These are phyloP conservation scores for Saksenaea vasiformis DNA, from an alignment of 371 early-diverging fungal species.

Conservation along the genomic window DNA sequence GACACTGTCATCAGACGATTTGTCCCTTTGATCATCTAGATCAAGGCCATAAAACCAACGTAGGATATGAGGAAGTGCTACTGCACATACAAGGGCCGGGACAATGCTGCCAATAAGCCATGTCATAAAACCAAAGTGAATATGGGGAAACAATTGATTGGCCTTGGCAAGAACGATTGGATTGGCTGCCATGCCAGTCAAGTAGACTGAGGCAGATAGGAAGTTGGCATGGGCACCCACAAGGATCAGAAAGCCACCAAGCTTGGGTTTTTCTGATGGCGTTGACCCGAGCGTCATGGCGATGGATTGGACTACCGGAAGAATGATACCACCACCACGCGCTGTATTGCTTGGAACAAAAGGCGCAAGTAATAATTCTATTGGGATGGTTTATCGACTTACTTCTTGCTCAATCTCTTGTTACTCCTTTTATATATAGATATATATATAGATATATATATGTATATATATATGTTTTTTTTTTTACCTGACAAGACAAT, in stretches of 20 bases:
- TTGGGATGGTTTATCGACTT: background rate
- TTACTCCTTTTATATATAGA: background rate
- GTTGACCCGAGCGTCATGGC: slow-evolving; percentile 42
- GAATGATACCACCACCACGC: slow-evolving; percentile 65
- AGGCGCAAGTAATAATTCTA: slow-evolving; percentile 59
- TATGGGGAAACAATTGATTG: slow-evolving; percentile 40
- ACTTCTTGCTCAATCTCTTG: background rate
- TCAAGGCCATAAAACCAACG: background rate
- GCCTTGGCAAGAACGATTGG: slow-evolving; percentile 58
- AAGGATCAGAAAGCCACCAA: slow-evolving; percentile 47
- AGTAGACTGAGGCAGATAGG: slow-evolving; percentile 57
- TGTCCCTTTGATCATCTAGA: slow-evolving; percentile 13
- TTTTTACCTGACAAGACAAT: slow-evolving; percentile 45
- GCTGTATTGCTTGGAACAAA: slow-evolving; percentile 71
- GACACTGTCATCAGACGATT: slow-evolving; percentile 17
- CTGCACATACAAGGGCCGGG: slow-evolving; percentile 31
- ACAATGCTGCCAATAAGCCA: slow-evolving; percentile 56
- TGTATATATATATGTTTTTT: too few relatives aligned
- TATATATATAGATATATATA: too few relatives aligned
- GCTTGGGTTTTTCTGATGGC: slow-evolving; percentile 19
- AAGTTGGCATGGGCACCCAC: slow-evolving; percentile 57
- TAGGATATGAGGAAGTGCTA: background rate
- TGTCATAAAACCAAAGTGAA: slow-evolving; percentile 53
- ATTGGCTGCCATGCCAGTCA: slow-evolving; percentile 69
- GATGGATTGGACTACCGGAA: slow-evolving; percentile 64